A percentile compares a stretch with the other conserved stretches of the same genome.
These are phyloP conservation scores for Pyrenula aspistea DNA, from an alignment of 495 filamentous ascomycete genomes.

Conservation along the genomic window DNA sequence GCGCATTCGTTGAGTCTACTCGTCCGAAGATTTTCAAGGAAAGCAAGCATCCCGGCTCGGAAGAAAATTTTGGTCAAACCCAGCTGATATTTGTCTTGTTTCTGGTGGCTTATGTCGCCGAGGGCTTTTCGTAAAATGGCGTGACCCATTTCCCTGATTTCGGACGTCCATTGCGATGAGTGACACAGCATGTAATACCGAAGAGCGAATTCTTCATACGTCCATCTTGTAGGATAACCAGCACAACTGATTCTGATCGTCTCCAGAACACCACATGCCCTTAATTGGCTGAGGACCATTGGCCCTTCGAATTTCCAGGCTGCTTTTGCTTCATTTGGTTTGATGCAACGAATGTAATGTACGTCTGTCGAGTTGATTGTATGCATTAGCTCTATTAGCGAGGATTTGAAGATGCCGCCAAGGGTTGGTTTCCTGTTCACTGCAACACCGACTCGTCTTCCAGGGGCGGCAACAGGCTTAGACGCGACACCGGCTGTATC, in stretches of 20 bases:
- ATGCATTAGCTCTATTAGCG: constrained; percentile 92
- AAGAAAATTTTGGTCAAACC: constrained; percentile 99
- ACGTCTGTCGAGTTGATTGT: constrained; percentile 98
- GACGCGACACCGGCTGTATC: constrained; percentile 64
- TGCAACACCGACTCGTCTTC: constrained; percentile 77
- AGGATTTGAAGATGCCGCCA: constrained; percentile 97
- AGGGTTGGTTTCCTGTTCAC: constrained; percentile 94
- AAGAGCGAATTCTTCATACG: constrained; percentile 95
- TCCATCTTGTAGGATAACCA: constrained; percentile 96
- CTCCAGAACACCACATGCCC: constrained; percentile 97
- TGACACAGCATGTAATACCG: constrained; percentile 98
- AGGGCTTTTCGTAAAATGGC: constrained; percentile 85
- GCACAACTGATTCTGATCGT: constrained; percentile 97
- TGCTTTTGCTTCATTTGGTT: constrained; percentile 94
- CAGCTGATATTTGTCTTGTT: constrained; percentile 89
- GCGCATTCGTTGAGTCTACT: constrained; percentile 85
- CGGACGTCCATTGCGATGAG: constrained; percentile 80
- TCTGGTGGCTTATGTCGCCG: constrained; percentile 63
- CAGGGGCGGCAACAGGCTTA: constrained; percentile 51
- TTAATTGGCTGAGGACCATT: constrained; percentile 95
- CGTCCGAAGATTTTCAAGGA: constrained; percentile 88
- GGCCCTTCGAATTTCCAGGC: constrained; percentile 98
- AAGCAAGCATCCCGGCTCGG: constrained; percentile 95
- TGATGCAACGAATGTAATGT: constrained; percentile 99
- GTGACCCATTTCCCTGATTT: constrained; percentile 87